Evolutionary conservation across 345 rosid species (phyloP).

Genomic region (Reutealis trisperma): DNA sequence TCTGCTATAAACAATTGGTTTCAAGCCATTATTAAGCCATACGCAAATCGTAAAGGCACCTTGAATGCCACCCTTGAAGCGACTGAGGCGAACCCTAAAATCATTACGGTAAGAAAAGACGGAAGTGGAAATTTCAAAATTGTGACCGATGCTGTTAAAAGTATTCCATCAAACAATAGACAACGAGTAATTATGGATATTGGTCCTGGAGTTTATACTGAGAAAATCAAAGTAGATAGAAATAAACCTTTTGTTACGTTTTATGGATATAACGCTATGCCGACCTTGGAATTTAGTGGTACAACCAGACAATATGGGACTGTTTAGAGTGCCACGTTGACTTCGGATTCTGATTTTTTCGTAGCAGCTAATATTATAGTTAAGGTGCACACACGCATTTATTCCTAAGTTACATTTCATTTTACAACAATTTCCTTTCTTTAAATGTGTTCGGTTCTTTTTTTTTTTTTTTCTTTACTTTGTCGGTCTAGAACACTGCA

Average conservation of each 20-base stretch:
- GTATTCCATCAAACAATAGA: slow-evolving; percentile 4
- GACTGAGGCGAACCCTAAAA: slow-evolving; percentile 39
- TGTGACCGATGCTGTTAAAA: slow-evolving; percentile 28
- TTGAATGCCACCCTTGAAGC: slow-evolving; percentile 24
- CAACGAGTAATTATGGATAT: slow-evolving; percentile 41
- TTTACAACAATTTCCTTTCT: neutral
- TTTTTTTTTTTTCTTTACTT: neutral
- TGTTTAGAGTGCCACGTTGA: too few species aligned
- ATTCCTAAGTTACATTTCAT: neutral
- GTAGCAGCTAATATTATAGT: too few species aligned
- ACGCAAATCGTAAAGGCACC: too few species aligned
- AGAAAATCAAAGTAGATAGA: slow-evolving; percentile 46
- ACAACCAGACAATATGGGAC: too few species aligned
- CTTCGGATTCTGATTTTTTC: too few species aligned
- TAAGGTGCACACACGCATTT: neutral
- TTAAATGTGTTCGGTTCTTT: too few species aligned
- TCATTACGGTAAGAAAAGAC: slow-evolving; percentile 44
- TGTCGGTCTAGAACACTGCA: slow-evolving; percentile 43
- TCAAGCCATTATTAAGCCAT: slow-evolving; percentile 26
- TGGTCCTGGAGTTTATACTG: slow-evolving; percentile 48
- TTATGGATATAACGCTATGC: too few species aligned
- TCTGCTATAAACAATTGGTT: slow-evolving; percentile 41
- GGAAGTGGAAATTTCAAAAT: slow-evolving; percentile 54
- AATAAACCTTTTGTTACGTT: slow-evolving; percentile 51
- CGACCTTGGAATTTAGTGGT: too few species aligned